Base-by-base conservation (phyloP, 75 land plant species). In the Ceratopteris richardii region DNA sequence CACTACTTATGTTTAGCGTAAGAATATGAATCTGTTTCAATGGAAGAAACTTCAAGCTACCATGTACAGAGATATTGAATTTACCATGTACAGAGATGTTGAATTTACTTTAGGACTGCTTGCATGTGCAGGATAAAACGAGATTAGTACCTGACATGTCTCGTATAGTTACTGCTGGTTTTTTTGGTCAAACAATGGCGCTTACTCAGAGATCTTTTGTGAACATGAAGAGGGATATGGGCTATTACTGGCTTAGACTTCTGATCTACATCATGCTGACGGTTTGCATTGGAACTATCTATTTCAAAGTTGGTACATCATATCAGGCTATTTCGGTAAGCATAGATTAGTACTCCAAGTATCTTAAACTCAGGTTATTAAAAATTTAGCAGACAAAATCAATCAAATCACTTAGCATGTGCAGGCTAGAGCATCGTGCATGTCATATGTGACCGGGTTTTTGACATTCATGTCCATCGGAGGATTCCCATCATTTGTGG, bases 391-490 rank as follows among this genome's bases (percentile, higher is more conserved):
- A 14, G 42, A 40, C 42, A 40, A 40, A 14, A 20, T 20, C 4
- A n/a, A 5, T 46, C 21, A 20, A 46, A 7, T 46, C 21, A 5
- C 17, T 20, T n/a, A 7, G 48, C n/a, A n/a, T 39, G 19, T 18
- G 23, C 44, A 62, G 64, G 69, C 48, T 17, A 58, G 62, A 58
- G 70, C 57, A 20, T 46, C 44, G 5, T 60, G 64, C 13, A 54
- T 55, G 36, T 46, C 64, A 18, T 68, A 27, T 37, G 63, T 67
- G n/a, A 37, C 23, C 24, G 69, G 54, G 0, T 67, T 67, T 63
- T 19, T 67, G 54, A 67, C 62, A 30, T 67, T 67, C n/a, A 67
- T 67, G 69, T 58, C 63, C 51, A 67, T 67, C 37, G 62, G 69
- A 22, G 69, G 69, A 17, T 67, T 67, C 40, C 69, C 69, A 25